Conservation (phyloP, 495 filamentous ascomycete species). For the Tuber borchii region DNA sequence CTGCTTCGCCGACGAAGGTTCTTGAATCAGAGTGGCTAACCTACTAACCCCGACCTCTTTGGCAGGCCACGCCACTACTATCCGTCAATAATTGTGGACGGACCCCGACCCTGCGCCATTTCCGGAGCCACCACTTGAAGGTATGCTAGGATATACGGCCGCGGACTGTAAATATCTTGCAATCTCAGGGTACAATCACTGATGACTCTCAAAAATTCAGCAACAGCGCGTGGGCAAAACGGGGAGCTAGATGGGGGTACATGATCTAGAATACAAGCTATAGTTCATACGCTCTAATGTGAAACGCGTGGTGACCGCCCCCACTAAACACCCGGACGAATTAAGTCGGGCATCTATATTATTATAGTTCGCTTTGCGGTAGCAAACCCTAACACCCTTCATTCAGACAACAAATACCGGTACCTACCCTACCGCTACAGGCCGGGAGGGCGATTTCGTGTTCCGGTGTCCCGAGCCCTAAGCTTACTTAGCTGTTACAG, state of each 20-base stretch:
- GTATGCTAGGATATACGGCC: background rate
- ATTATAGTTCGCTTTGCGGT: background rate
- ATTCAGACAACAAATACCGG: background rate
- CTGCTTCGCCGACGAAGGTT: background rate
- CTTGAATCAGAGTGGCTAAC: background rate
- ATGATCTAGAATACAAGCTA: background rate
- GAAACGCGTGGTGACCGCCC: background rate
- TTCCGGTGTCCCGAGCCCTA: background rate
- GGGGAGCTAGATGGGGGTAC: background rate
- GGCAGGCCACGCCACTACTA: background rate
- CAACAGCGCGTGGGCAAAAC: background rate
- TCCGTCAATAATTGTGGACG: background rate
- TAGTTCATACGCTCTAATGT: background rate
- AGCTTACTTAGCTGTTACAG: background rate
- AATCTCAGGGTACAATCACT: background rate
- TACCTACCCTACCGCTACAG: background rate
- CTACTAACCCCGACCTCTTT: background rate
- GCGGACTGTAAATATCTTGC: background rate
- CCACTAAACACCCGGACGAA: background rate
- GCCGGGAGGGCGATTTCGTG: background rate
- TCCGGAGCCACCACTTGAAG: background rate
- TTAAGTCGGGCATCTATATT: background rate
- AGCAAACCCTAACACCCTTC: background rate
- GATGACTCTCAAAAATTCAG: background rate
- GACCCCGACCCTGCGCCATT: background rate